A percentile compares a stretch with the other conserved stretches of the same genome.
These are phyloP conservation scores for Metarhizium album DNA, from an alignment of 2,329 filamentous ascomycete genomes.

Conservation along the genomic window DNA sequence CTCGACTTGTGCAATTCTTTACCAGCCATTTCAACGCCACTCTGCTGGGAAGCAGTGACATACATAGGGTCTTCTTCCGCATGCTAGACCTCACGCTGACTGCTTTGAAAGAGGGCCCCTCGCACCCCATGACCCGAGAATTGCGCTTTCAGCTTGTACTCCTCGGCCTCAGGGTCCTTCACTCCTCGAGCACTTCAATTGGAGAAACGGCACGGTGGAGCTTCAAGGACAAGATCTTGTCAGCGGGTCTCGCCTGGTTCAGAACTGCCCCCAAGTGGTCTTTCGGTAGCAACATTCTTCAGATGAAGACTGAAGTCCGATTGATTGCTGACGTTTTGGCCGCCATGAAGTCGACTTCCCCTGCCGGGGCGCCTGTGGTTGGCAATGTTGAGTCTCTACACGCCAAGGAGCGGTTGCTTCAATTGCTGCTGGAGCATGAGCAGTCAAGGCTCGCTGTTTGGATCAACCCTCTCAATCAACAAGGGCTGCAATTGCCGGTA, in stretches of 20 bases:
- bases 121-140: constrained; percentile 82
- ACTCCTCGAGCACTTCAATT: constrained; percentile 58
- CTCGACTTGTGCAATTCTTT: constrained; percentile 77
- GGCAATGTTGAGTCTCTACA: constrained; percentile 56
- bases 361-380: constrained; percentile 42
- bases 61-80: constrained; percentile 71
- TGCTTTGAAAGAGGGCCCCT: constrained; percentile 57
- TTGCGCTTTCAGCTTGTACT: constrained; percentile 82
- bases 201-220: constrained; percentile 60
- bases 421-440: constrained; percentile 74
- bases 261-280: constrained; percentile 76
- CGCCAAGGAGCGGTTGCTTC: constrained; percentile 73
- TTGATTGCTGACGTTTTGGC: constrained; percentile 65
- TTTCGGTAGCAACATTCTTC: constrained; percentile 85
- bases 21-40: constrained; percentile 92
- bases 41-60: constrained; percentile 71
- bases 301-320: constrained; percentile 85
- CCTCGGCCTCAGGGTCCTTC: constrained; percentile 69
- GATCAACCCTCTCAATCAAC: constrained; percentile 68
- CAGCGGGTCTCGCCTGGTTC: constrained; percentile 85
- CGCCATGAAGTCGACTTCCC: constrained; percentile 53
- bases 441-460: constrained; percentile 76
- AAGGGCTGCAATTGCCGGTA: constrained; percentile 24
- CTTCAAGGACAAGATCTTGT: constrained; percentile 80
- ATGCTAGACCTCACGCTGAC: constrained; percentile 70